Evolutionary conservation across 176 grass and related monocot genomes (phyloP), one percentile per base, ranked within the genome.

Genomic region (Eleusine indica): DNA sequence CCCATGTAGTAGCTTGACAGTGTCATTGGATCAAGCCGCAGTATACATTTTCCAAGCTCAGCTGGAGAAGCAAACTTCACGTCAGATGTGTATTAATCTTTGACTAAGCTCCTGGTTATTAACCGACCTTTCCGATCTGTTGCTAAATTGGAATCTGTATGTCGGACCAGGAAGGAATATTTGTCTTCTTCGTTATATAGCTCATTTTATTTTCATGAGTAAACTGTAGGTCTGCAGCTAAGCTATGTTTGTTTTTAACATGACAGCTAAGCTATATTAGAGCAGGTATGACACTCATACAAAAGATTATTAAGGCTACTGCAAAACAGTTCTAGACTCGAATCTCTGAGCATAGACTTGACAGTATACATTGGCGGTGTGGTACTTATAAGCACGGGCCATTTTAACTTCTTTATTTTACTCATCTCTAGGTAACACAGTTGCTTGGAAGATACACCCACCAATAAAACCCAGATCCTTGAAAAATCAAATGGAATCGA

Each of bases 21-120:
- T 42, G 60, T 7, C 25, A 12, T 60, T 86, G 83, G 88, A 90
- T 82, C 83, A 78, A 53, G 70, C 28, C 7, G 70, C 39, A 53
- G 68, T 56, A 74, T 56, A 80, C 43, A 40, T 10, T 71, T 81
- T 58, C 66, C 66, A 30, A 13, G 35, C 11, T 44, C 57, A 80
- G 43, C 70, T 57, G 48, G 65, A 77, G 37, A 54, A 56, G 25
- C 28, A 32, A 39, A 65, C 51, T 56, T 70, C n/a, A 16, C 64
- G 65, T 22, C 48, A 84, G n/a, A 37, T n/a, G 19, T 8, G 2
- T 46, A 5, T 21, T 21, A 18, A 17, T 18, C 52, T 58, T 75
- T 32, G 51, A 72, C 63, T 63, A 70, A 53, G 28, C 62, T 89
- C 6, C n/a, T 25, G 19, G 61, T 53, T 6, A 17, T 52, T 52